Percentiles rank a stretch among this genome's conserved stretches.
These are phyloP conservation scores for Isabelozyma heimii DNA, from an alignment of 805 yeast genomes.

Conservation along the genomic window DNA sequence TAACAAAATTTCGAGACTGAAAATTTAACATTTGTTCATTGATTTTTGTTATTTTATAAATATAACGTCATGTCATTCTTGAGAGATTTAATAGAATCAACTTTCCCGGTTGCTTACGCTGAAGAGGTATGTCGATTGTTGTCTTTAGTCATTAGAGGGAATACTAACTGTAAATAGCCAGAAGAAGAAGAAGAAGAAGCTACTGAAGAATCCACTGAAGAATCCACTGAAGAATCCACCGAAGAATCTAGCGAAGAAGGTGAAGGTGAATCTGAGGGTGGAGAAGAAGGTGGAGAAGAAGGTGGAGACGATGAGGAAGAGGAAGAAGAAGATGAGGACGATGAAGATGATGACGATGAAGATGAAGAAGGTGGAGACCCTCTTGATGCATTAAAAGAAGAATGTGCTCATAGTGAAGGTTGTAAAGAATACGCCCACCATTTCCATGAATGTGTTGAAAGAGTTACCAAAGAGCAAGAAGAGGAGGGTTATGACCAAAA, in stretches of 20 bases:
- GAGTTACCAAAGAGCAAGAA: conserved; percentile 85
- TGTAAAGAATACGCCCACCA: conserved; percentile 81
- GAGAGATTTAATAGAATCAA: conserved; percentile 75
- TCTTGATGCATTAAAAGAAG: conserved; percentile 40
- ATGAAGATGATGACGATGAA: conserved; percentile 63
- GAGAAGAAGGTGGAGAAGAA: too few species aligned
- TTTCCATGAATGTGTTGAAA: conserved; percentile 90
- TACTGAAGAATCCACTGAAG: conserved; percentile 19
- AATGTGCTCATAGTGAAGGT: conserved; percentile 64
- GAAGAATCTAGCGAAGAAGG: conserved; percentile 38
- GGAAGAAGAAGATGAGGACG: conserved; percentile 55
- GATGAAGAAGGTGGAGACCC: conserved; percentile 63
- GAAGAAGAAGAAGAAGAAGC: conserved; percentile 27
- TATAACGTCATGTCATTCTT: conserved; percentile 44
- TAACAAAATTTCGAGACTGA: not conserved
- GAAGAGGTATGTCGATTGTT: conserved; percentile 51
- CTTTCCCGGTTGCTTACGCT: conserved; percentile 83
- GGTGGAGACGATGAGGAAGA: conserved; percentile 39
- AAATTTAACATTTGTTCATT: not conserved
- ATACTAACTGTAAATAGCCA: conserved; percentile 17
- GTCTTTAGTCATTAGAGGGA: not conserved
- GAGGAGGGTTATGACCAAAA: conserved; percentile 79
- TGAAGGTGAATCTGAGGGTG: conserved; percentile 18
- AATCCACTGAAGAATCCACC: conserved; percentile 25
- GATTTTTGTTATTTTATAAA: not conserved